A percentile compares a stretch with the other conserved stretches of the same genome.
These are phyloP conservation scores for Aquilaria sinensis DNA, from an alignment of 345 rosid genomes.

Conservation along the genomic window DNA sequence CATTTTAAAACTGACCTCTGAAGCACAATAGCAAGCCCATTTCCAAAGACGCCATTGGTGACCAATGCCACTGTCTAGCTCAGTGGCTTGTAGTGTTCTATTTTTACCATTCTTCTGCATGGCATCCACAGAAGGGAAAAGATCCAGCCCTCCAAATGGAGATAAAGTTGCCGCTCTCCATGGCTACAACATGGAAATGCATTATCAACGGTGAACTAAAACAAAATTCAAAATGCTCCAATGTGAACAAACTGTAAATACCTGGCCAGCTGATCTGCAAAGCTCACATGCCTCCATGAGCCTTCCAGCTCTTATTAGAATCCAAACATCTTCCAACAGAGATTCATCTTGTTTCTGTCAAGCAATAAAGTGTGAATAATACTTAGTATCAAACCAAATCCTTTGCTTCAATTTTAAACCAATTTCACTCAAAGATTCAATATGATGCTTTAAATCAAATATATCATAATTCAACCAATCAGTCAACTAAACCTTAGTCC, in stretches of 20 bases:
- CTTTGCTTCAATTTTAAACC: too few relatives aligned
- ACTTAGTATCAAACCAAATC: too few relatives aligned
- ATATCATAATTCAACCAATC: too few relatives aligned
- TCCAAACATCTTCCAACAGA: conserved; percentile 95
- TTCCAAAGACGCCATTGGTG: conserved; percentile 88
- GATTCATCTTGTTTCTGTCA: conserved; percentile 93
- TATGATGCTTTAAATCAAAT: too few relatives aligned
- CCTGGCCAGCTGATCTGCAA: conserved; percentile 98
- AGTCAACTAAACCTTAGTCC: too few relatives aligned
- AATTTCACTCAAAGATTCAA: too few relatives aligned
- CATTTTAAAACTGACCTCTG: conserved; percentile 52
- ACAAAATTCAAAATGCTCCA: not conserved
- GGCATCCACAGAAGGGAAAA: conserved; percentile 84
- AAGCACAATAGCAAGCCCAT: conserved; percentile 94
- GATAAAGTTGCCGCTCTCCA: conserved; percentile 94
- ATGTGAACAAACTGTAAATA: conserved; percentile 20
- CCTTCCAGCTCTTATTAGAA: conserved; percentile 92
- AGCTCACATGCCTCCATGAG: conserved; percentile 85
- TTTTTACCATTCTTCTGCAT: conserved; percentile 71
- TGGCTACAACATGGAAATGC: conserved; percentile 40
- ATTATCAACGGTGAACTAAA: conserved; percentile 7
- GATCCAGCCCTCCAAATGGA: conserved; percentile 81
- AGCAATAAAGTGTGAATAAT: conserved; percentile 13
- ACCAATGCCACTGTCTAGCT: conserved; percentile 88
- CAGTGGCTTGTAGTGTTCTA: conserved; percentile 82